A percentile compares a stretch with the other conserved stretches of the same genome.
phyloP scores from a whole-genome alignment of 805 yeast genomes.

The Kodamaea lidongshanica region DNA sequence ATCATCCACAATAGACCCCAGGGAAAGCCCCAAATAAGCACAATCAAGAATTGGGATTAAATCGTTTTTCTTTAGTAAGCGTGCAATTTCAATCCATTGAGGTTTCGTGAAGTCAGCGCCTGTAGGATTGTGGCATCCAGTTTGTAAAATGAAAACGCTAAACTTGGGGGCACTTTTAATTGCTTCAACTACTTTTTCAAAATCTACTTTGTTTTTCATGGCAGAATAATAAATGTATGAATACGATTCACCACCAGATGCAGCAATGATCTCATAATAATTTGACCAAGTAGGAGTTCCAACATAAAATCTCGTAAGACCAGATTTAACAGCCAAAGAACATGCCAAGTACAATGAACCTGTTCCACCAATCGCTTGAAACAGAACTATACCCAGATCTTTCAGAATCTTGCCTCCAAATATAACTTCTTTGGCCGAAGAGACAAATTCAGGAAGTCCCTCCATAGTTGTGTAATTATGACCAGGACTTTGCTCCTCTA shows the following conservation, averaged over 20 bases:
- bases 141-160: conserved; percentile 34
- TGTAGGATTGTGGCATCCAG: conserved; percentile 43
- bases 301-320: conserved; percentile 23
- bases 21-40: conserved; percentile 39
- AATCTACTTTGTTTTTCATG: conserved; percentile 23
- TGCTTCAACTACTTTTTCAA: conserved; percentile 20
- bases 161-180: conserved; percentile 25
- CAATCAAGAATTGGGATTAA: conserved; percentile 32
- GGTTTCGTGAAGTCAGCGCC: conserved; percentile 34
- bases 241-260: conserved; percentile 21
- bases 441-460: conserved; percentile 34
- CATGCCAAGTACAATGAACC: conserved; percentile 38
- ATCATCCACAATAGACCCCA: conserved; percentile 24
- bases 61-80: conserved; percentile 18
- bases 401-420: conserved; percentile 25
- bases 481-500: conserved; percentile 34
- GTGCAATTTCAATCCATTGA: conserved; percentile 31
- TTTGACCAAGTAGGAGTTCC: conserved; percentile 39
- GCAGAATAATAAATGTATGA: conserved; percentile 29
- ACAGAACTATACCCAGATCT: conserved; percentile 25
- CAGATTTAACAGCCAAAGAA: conserved; percentile 20
- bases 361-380: conserved; percentile 39
- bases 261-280: conserved; percentile 31
- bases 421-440: conserved; percentile 29
- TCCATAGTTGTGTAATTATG: conserved; percentile 40